phyloP scores from a whole-genome alignment of 257 asterid genomes.

The Gentiana dahurica region DNA sequence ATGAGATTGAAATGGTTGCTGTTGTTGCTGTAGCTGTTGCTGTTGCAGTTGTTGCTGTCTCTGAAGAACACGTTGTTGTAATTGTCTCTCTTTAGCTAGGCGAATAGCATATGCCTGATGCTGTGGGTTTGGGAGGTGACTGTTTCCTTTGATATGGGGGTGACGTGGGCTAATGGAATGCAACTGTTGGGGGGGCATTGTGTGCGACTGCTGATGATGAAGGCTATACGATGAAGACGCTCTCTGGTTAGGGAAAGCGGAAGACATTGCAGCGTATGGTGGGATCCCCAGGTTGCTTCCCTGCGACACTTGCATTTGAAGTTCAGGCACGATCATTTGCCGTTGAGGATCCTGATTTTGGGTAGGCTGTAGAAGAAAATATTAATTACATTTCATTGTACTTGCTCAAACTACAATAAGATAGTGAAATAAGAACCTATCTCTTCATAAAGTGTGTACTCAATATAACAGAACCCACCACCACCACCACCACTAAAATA shows the following conservation, averaged over 20 bases:
- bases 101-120: conserved; percentile 35
- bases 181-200: conserved; percentile 26
- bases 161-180: conserved; percentile 27
- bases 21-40: conserved; percentile 44
- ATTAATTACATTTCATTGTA: too few species aligned
- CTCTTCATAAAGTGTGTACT: too few species aligned
- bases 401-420: too few species aligned
- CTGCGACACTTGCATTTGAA: conserved; percentile 47
- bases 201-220: conserved; percentile 35
- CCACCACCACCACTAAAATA: too few species aligned
- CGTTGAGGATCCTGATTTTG: conserved; percentile 58
- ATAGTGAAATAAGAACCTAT: too few species aligned
- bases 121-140: conserved; percentile 51
- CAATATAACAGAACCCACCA: too few species aligned
- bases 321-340: conserved; percentile 54
- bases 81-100: conserved; percentile 76
- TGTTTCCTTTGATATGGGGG: conserved; percentile 54
- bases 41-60: conserved; percentile 45
- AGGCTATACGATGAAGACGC: conserved; percentile 26
- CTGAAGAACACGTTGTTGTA: conserved; percentile 48
- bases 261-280: conserved; percentile 21
- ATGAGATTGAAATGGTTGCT: conserved; percentile 38
- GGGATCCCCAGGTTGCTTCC: conserved; percentile 32
- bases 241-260: conserved; percentile 33
- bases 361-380: conserved; percentile 37